phyloP scores from a whole-genome alignment of 192 early-diverging fungal genomes.

The Geranomyces michiganensis region DNA sequence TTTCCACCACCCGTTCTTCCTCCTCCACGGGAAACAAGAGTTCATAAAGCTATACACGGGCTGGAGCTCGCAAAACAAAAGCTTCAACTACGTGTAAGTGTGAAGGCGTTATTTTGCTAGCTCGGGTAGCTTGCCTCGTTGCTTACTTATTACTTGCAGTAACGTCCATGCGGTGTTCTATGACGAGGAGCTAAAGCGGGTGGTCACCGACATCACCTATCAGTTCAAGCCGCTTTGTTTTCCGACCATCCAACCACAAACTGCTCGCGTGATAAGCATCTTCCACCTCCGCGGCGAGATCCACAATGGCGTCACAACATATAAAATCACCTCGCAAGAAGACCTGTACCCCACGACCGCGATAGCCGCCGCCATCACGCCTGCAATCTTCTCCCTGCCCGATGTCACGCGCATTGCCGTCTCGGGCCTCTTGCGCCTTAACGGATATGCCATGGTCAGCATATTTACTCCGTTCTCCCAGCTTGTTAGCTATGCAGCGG shows the following conservation, averaged over 20 bases:
- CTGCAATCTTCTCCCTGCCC: slow-evolving; percentile 5
- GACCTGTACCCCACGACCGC: slow-evolving; percentile 24
- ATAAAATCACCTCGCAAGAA: background rate
- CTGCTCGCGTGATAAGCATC: slow-evolving; percentile 10
- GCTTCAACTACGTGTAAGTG: slow-evolving; percentile 9
- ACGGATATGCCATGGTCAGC: slow-evolving; percentile 6
- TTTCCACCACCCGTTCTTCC: slow-evolving; percentile 23
- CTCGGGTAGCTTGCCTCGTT: background rate
- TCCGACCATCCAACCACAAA: slow-evolving; percentile 8
- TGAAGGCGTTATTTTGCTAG: no score
- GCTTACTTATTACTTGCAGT: no score
- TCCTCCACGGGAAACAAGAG: slow-evolving; percentile 16
- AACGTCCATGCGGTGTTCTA: background rate
- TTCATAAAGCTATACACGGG: slow-evolving; percentile 13
- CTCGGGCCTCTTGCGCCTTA: background rate
- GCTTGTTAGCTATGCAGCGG: background rate
- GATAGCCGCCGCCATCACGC: slow-evolving; percentile 12
- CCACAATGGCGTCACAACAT: background rate
- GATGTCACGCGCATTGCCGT: background rate
- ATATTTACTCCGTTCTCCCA: background rate
- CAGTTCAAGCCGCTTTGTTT: slow-evolving; percentile 21
- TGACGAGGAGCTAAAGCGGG: slow-evolving; percentile 4
- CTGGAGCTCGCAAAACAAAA: slow-evolving; percentile 13
- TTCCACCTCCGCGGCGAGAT: background rate
- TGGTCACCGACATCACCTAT: slow-evolving; percentile 26